phyloP scores from a whole-genome alignment of 805 yeast species.

The Wickerhamiella cacticola region DNA sequence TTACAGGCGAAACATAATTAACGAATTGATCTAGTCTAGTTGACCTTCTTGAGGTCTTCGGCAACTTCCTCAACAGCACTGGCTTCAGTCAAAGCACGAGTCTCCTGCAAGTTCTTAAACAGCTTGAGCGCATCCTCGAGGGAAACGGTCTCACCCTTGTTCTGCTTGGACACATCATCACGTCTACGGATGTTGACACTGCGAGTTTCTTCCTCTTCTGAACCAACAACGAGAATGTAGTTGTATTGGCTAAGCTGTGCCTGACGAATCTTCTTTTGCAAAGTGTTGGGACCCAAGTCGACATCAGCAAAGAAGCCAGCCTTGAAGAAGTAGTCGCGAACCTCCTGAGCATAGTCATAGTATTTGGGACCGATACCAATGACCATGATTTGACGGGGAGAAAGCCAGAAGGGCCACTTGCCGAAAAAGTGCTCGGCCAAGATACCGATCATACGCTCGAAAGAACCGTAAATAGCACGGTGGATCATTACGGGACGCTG shows the following conservation, averaged over 20 bases:
- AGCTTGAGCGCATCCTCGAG: slow-evolving; percentile 62
- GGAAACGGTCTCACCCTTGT: slow-evolving; percentile 67
- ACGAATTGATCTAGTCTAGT: no score
- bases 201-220: slow-evolving; percentile 66
- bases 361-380: slow-evolving; percentile 95
- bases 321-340: slow-evolving; percentile 48
- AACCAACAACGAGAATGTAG: slow-evolving; percentile 95
- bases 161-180: slow-evolving; percentile 85
- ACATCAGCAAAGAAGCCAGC: slow-evolving; percentile 85
- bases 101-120: slow-evolving; percentile 53
- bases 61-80: neutral
- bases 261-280: slow-evolving; percentile 94
- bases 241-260: slow-evolving; percentile 93
- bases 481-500: slow-evolving; percentile 98
- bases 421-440: slow-evolving; percentile 97
- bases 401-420: slow-evolving; percentile 99
- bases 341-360: slow-evolving; percentile 76
- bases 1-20: no score
- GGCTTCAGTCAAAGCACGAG: slow-evolving; percentile 42
- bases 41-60: neutral
- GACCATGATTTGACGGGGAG: slow-evolving; percentile 96
- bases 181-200: slow-evolving; percentile 94
- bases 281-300: slow-evolving; percentile 87
- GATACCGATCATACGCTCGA: slow-evolving; percentile 98
- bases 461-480: slow-evolving; percentile 96